Conservation (phyloP, 352 stramenopile genomes). For the Globisporangium mamillatum region DNA sequence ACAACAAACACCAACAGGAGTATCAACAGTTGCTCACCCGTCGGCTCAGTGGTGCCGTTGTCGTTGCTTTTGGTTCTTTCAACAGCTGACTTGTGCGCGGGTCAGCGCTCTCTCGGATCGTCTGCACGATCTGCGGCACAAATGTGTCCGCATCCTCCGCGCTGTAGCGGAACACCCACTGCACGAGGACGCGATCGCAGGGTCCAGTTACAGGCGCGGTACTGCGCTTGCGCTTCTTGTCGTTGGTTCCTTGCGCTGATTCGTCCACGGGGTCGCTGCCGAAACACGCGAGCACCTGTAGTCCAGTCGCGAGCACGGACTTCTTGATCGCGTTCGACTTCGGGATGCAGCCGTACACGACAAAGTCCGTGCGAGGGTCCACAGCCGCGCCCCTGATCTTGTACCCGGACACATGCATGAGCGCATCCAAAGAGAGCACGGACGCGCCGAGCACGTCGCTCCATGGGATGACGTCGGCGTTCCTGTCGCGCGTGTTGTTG, state of each 20-base stretch:
- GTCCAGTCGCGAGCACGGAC: conserved; percentile 8
- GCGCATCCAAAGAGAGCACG: conserved; percentile 1
- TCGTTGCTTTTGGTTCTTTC: conserved; percentile 5
- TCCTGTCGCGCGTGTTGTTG: conserved; percentile 3
- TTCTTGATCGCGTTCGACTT: conserved; percentile 17
- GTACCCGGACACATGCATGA: conserved; percentile 11
- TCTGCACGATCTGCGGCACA: conserved; percentile 33
- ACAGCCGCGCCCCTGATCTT: background rate
- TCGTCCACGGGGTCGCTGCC: background rate
- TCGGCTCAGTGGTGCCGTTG: conserved; percentile 18
- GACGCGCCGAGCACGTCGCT: conserved; percentile 13
- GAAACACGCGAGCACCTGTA: conserved; percentile 17
- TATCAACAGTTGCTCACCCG: conserved; percentile 25
- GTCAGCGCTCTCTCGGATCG: conserved; percentile 44
- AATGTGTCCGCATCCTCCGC: conserved; percentile 28
- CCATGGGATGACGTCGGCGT: conserved; percentile 14
- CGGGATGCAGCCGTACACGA: conserved; percentile 17
- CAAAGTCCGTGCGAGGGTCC: conserved; percentile 10
- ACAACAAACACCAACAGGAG: conserved; percentile 5
- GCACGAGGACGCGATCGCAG: conserved; percentile 28
- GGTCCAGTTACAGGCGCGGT: background rate
- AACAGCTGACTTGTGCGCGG: conserved; percentile 15
- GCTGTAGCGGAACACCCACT: conserved; percentile 51
- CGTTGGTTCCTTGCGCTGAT: background rate
- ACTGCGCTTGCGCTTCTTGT: conserved; percentile 17